A percentile compares a stretch with the other conserved stretches of the same genome.
phyloP scores from a whole-genome alignment of 306 rosid genomes.

The Arachis hypogaea region DNA sequence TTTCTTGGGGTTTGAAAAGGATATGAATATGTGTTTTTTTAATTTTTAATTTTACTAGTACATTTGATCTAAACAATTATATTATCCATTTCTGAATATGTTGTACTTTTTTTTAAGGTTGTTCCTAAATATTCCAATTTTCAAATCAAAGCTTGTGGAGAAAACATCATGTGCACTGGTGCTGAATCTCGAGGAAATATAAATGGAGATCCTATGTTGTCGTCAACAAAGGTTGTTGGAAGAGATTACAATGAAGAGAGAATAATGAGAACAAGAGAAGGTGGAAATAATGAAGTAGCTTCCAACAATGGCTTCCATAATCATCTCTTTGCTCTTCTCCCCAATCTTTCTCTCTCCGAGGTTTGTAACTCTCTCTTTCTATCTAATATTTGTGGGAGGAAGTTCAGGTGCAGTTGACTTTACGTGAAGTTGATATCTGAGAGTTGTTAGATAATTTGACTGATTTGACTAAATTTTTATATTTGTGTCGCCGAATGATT shows the following conservation, averaged over 20 bases:
- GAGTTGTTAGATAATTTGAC: too few species aligned
- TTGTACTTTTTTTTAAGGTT: slow-evolving; percentile 17
- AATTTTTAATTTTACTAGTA: background rate
- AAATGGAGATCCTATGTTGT: slow-evolving; percentile 49
- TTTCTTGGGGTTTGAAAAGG: slow-evolving; percentile 26
- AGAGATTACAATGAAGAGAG: slow-evolving; percentile 47
- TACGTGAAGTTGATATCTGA: too few species aligned
- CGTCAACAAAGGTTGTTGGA: slow-evolving; percentile 46
- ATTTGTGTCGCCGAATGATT: too few species aligned
- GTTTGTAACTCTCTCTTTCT: slow-evolving; percentile 39
- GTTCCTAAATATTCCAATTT: slow-evolving; percentile 18
- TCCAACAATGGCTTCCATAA: slow-evolving; percentile 33
- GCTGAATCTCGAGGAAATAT: slow-evolving; percentile 75
- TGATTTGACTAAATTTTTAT: too few species aligned
- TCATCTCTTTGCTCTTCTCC: slow-evolving; percentile 43
- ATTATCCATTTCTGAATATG: slow-evolving; percentile 13
- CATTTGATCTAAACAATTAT: slow-evolving; percentile 6
- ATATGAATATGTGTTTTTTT: slow-evolving; percentile 17
- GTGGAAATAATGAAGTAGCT: slow-evolving; percentile 29
- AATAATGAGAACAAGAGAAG: slow-evolving; percentile 55
- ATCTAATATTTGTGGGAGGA: too few species aligned
- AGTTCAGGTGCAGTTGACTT: too few species aligned
- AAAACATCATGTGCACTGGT: slow-evolving; percentile 76
- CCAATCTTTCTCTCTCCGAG: slow-evolving; percentile 61
- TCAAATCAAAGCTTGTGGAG: slow-evolving; percentile 34